Conservation (phyloP, 2,329 filamentous ascomycete genomes). For the Colletotrichum sp. region DNA sequence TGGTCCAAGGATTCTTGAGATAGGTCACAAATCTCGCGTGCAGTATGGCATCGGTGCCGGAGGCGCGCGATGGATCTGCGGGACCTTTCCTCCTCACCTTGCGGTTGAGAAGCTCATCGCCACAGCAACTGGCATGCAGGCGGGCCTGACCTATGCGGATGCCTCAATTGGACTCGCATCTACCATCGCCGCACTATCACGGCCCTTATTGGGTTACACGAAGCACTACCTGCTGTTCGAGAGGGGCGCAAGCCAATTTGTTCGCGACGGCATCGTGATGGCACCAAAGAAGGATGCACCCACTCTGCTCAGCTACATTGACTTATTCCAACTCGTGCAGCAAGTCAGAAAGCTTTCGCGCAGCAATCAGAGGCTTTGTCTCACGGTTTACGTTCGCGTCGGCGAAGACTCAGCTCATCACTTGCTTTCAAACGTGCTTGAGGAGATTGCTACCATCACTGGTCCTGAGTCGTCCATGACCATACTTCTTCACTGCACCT, state of each 20-base stretch:
- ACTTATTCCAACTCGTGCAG: neutral
- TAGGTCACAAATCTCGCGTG: neutral
- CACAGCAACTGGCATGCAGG: neutral
- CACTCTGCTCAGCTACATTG: neutral
- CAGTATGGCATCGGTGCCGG: conserved; percentile 17
- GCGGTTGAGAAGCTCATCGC: conserved; percentile 8
- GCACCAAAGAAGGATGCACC: neutral
- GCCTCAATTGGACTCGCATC: conserved; percentile 10
- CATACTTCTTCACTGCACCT: conserved; percentile 13
- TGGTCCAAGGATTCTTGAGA: neutral
- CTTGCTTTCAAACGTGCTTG: neutral
- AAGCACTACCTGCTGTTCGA: neutral
- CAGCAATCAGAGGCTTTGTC: neutral
- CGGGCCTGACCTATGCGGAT: conserved; percentile 12
- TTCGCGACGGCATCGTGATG: neutral
- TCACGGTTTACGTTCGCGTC: neutral
- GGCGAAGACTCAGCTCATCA: neutral
- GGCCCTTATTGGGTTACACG: neutral
- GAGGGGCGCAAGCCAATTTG: neutral
- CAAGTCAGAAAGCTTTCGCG: neutral
- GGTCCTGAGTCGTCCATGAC: conserved; percentile 3
- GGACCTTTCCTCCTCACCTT: conserved; percentile 19
- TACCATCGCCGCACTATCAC: conserved; percentile 6
- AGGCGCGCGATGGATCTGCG: conserved; percentile 10
- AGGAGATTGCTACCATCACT: neutral